Evolutionary conservation across 1,284 basidiomycete species (phyloP).

Genomic region (Rhodotorula glutinis): DNA sequence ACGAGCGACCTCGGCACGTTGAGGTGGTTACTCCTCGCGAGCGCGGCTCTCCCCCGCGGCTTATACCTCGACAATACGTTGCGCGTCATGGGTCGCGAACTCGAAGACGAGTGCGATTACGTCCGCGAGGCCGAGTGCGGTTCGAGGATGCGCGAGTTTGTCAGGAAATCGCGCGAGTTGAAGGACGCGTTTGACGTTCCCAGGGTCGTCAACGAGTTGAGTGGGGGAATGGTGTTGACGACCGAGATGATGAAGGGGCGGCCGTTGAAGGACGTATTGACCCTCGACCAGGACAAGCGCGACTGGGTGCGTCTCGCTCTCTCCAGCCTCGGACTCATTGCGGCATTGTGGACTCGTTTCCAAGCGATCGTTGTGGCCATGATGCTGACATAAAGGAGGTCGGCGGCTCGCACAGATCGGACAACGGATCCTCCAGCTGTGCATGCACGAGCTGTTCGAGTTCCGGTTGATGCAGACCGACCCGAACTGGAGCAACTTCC

Average conservation of each 20-base stretch:
- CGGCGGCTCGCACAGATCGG: slow-evolving; percentile 63
- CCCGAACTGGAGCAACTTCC: slow-evolving; percentile 97
- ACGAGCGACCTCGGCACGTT: slow-evolving; percentile 83
- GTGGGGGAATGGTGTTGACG: slow-evolving; percentile 77
- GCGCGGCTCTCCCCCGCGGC: slow-evolving; percentile 76
- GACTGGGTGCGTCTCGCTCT: slow-evolving; percentile 62
- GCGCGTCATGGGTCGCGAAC: slow-evolving; percentile 79
- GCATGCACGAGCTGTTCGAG: slow-evolving; percentile 83
- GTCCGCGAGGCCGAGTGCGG: slow-evolving; percentile 77
- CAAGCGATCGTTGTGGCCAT: no score
- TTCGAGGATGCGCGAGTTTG: slow-evolving; percentile 59
- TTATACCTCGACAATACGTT: slow-evolving; percentile 86
- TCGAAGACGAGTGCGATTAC: slow-evolving; percentile 96
- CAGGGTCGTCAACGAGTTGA: slow-evolving; percentile 70
- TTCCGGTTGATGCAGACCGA: slow-evolving; percentile 97
- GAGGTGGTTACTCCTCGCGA: slow-evolving; percentile 74
- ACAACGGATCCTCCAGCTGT: slow-evolving; percentile 74
- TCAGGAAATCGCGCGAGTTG: slow-evolving; percentile 54
- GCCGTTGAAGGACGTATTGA: slow-evolving; percentile 66
- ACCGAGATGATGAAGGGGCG: slow-evolving; percentile 82
- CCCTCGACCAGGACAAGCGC: slow-evolving; percentile 63
- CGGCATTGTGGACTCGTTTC: no score
- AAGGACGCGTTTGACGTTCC: slow-evolving; percentile 68
- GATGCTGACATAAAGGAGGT: not conserved
- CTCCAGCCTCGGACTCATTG: no score